These are phyloP conservation scores for Agaricus blazei DNA, from an alignment of 768 basidiomycete genomes.

Conservation along the genomic window DNA sequence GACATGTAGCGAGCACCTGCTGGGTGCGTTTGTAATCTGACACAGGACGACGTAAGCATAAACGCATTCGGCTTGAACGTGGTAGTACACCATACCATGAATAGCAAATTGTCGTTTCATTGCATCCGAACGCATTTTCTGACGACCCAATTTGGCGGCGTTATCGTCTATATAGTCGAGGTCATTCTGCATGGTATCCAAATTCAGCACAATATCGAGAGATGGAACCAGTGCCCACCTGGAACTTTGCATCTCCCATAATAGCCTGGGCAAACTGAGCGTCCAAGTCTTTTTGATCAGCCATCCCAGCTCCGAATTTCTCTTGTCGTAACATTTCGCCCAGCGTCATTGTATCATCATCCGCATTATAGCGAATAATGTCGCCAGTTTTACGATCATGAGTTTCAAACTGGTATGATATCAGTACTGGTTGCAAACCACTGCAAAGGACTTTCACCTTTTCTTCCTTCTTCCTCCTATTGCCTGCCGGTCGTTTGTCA, in stretches of 20 bases:
- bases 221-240: constrained; percentile 38
- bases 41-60: not conserved
- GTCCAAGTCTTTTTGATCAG: constrained; percentile 90
- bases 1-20: constrained; percentile 79
- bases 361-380: constrained; percentile 81
- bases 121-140: constrained; percentile 94
- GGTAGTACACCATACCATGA: constrained; percentile 52
- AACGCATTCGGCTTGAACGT: not conserved
- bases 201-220: not conserved
- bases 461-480: constrained; percentile 71
- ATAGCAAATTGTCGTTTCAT: constrained; percentile 98
- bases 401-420: constrained; percentile 63
- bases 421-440: constrained; percentile 2
- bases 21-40: constrained; percentile 94
- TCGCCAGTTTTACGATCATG: constrained; percentile 90
- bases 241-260: constrained; percentile 82
- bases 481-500: constrained; percentile 47
- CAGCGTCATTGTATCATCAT: constrained; percentile 82
- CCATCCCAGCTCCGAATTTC: constrained; percentile 80
- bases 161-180: constrained; percentile 97
- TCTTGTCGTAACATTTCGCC: constrained; percentile 94
- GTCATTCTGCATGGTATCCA: constrained; percentile 50
- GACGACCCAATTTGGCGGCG: constrained; percentile 84
- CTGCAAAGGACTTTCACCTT: constrained; percentile 38
- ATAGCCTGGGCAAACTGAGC: constrained; percentile 85